Evolutionary conservation across 176 grass and related monocot genomes (phyloP).

Genomic region (Carex littledalei): DNA sequence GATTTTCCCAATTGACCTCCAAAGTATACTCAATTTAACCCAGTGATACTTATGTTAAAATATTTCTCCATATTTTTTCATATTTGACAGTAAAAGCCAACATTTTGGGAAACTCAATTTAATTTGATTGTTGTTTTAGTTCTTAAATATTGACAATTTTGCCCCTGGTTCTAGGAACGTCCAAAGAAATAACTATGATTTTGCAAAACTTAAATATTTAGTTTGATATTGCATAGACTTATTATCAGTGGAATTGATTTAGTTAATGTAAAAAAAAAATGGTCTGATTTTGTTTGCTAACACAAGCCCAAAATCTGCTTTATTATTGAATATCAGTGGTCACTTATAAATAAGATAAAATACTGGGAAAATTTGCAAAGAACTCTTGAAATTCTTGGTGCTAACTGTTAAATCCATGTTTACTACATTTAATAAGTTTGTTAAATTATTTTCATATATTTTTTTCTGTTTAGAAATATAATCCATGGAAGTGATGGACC

Average conservation of each 20-base stretch:
- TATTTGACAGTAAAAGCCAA: neutral
- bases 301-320: neutral
- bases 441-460: neutral
- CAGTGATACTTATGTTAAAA: neutral
- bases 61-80: neutral
- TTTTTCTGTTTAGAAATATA: slow-evolving; percentile 54
- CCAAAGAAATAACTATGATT: neutral
- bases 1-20: neutral
- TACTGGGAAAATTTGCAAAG: neutral
- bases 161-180: neutral
- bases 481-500: slow-evolving; percentile 88
- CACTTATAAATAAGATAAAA: neutral
- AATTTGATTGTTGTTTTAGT: neutral
- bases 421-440: neutral
- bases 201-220: neutral
- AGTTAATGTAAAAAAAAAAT: neutral
- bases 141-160: neutral
- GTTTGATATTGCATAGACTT: neutral
- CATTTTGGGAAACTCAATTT: neutral
- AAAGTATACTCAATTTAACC: neutral
- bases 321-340: neutral
- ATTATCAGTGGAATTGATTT: neutral
- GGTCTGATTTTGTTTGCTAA: too few relatives aligned
- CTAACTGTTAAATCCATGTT: neutral
- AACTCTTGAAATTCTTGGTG: neutral